Evolutionary conservation across 2,329 filamentous ascomycete species (phyloP).

Genomic region (Cladosporium sp.): DNA sequence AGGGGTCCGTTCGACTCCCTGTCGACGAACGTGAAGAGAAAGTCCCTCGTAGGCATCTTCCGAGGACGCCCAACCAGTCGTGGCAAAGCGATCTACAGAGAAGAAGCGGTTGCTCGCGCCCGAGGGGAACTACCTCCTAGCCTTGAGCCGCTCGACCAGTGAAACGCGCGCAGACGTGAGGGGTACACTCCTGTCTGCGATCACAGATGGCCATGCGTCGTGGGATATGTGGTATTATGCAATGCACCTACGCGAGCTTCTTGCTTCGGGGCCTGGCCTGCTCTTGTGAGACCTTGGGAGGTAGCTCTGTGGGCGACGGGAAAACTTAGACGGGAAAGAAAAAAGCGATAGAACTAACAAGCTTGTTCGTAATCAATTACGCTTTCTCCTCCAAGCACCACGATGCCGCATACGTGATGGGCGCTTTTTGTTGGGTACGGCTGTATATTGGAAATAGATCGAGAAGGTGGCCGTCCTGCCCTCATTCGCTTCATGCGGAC

Average conservation of each 20-base stretch:
- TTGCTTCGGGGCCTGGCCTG: too few relatives aligned
- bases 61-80: too few relatives aligned
- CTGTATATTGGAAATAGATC: not conserved
- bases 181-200: too few relatives aligned
- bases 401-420: not conserved
- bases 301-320: not conserved
- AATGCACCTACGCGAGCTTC: too few relatives aligned
- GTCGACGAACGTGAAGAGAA: not conserved
- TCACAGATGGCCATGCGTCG: too few relatives aligned
- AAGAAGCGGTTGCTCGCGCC: not conserved
- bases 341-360: too few relatives aligned
- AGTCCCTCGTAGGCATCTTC: not conserved
- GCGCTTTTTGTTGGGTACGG: slow-evolving; percentile 1
- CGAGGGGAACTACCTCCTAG: not conserved
- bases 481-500: not conserved
- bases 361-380: slow-evolving; percentile 13
- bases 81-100: too few relatives aligned
- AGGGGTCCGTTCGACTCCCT: too few relatives aligned
- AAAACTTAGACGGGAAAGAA: slow-evolving; percentile 2
- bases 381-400: not conserved
- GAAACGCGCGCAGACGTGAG: too few relatives aligned
- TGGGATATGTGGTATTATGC: too few relatives aligned
- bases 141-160: not conserved
- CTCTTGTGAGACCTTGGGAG: not conserved
- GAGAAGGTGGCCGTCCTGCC: not conserved